Evolutionary conservation across 768 basidiomycete genomes (phyloP).

Genomic region (Lentinula raphanica): DNA sequence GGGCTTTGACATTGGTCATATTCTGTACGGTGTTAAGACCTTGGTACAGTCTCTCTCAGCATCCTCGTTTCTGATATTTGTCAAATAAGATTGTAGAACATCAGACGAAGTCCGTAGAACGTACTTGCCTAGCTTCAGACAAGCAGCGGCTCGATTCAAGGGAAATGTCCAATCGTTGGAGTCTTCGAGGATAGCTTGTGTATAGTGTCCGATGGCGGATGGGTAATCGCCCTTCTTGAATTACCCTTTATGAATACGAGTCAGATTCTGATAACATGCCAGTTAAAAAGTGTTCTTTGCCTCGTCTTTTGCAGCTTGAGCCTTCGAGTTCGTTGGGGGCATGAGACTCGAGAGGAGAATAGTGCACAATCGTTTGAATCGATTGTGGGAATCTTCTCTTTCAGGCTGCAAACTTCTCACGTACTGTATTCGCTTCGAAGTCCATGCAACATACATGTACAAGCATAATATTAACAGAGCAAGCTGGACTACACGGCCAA

Average conservation of each 20-base stretch:
- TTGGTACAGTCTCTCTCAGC: conserved; percentile 76
- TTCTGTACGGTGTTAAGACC: conserved; percentile 53
- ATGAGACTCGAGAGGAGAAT: too few relatives aligned
- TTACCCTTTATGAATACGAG: conserved; percentile 72
- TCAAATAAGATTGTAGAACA: too few relatives aligned
- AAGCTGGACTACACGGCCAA: too few relatives aligned
- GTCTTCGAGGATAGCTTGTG: conserved; percentile 72
- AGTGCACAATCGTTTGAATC: too few relatives aligned
- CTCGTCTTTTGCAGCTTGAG: not conserved
- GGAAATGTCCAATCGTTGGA: conserved; percentile 68
- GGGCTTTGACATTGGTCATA: conserved; percentile 65
- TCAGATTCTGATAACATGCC: too few relatives aligned
- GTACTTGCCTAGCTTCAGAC: conserved; percentile 93
- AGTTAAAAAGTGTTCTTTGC: not conserved
- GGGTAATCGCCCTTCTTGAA: conserved; percentile 81
- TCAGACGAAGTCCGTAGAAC: conserved; percentile 31
- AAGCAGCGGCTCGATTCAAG: conserved; percentile 86
- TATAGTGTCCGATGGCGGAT: conserved; percentile 81
- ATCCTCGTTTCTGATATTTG: conserved; percentile 61
- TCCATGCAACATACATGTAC: too few relatives aligned
- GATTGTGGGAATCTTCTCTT: too few relatives aligned
- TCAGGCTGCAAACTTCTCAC: too few relatives aligned
- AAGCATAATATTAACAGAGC: too few relatives aligned
- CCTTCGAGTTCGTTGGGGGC: too few relatives aligned
- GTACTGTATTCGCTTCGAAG: too few relatives aligned